These are phyloP conservation scores for Pinguiococcus pyrenoidosus DNA, from an alignment of 108 stramenopile genomes.

Conservation along the genomic window DNA sequence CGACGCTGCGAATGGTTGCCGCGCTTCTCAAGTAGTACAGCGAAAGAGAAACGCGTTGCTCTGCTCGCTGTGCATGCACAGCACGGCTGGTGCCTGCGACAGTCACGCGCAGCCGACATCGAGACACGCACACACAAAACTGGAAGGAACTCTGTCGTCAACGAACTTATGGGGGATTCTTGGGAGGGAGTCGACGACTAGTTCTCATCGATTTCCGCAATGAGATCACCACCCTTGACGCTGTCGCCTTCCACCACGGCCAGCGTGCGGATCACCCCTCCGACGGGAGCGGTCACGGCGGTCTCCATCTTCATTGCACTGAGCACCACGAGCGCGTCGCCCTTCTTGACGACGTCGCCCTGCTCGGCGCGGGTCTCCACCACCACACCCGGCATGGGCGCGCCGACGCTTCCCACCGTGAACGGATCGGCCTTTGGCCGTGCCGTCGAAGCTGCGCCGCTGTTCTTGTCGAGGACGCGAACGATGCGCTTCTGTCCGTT, in stretches of 20 bases:
- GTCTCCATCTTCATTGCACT: slow-evolving; percentile 98
- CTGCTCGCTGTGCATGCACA: no score
- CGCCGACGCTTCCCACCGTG: slow-evolving; percentile 52
- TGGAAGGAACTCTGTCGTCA: no score
- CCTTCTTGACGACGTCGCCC: slow-evolving; percentile 70
- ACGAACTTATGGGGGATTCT: no score
- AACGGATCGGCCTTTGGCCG: slow-evolving; percentile 24
- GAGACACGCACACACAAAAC: no score
- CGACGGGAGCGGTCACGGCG: slow-evolving; percentile 57
- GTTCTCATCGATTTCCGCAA: slow-evolving; percentile 79
- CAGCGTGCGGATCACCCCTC: slow-evolving; percentile 58
- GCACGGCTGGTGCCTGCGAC: no score
- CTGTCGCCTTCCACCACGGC: slow-evolving; percentile 69
- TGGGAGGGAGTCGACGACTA: no score
- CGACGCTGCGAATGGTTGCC: no score
- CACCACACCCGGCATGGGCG: slow-evolving; percentile 89
- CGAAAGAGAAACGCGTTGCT: no score
- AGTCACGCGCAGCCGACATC: no score
- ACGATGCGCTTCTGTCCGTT: slow-evolving; percentile 68
- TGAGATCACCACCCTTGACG: slow-evolving; percentile 67
- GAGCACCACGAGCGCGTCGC: slow-evolving; percentile 68
- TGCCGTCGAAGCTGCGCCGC: slow-evolving; percentile 20
- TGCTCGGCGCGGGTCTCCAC: slow-evolving; percentile 45
- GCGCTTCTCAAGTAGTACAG: no score
- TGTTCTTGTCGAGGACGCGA: slow-evolving; percentile 17